Base-by-base conservation (phyloP, 2,329 filamentous ascomycete genomes). In the Diaporthe vexans region DNA sequence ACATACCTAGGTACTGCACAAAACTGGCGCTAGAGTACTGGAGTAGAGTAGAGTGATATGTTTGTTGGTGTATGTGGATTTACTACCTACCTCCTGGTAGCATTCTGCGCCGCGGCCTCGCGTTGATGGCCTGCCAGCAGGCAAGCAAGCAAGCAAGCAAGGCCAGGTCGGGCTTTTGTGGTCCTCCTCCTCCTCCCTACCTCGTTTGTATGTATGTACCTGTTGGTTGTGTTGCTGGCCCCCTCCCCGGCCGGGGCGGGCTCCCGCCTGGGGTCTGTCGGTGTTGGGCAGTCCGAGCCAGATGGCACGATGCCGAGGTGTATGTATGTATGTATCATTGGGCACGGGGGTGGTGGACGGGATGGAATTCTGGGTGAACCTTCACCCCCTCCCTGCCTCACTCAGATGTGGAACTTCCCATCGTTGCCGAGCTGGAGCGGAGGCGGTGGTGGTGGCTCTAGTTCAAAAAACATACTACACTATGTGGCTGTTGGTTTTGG, bases 281-380 rank as follows among this genome's bases (percentile, higher is more conserved):
- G 4, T 4, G 29, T 33, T 17, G 21, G n/a, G 19, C 43, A 52
- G 61, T 67, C 61, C 61, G 61, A 67, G 61, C n/a, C 26, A 35
- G 43, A 51, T 65, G 61, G 26, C 26, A 51, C 61, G 43, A 65
- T 51, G 46, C 61, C 61, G 46, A 67, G 61, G 26, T 11, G 13
- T 6, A 13, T 52, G 46, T 19, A 24, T 35, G 43, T 48, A 24
- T 51, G 61, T 48, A 65, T 19, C 26, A 33, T 51, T n/a, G 61
- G 29, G 26, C 43, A 46, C 17, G 43, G 43, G 43, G 40, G 35
- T n/a, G n/a, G n/a, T n/a, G n/a, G n/a, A n/a, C n/a, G n/a, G n/a
- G n/a, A n/a, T n/a, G n/a, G n/a, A n/a, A n/a, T 26, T 21, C 4
- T 21, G 43, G 35, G 33, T 19, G 17, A 48, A 33, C 13, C 26